Base-by-base conservation (phyloP, 192 early-diverging fungal genomes). In the Gigaspora rosea region DNA sequence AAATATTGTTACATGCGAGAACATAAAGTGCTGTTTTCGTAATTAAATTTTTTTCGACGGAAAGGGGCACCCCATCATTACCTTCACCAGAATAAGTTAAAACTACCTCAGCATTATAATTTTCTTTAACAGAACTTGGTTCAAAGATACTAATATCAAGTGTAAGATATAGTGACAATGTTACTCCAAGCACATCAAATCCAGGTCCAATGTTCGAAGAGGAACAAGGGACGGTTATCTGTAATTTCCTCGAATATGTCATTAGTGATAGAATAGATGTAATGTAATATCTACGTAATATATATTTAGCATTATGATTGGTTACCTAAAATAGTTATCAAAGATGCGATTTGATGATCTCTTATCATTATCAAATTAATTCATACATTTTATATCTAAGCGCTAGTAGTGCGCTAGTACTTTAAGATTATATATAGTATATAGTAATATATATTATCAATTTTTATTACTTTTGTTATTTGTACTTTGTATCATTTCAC, bases 161-260 rank as follows among this genome's bases (percentile, higher is more conserved):
- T 2, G 87, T 88, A 51, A 99, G 86, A 82, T 93, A 92, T 57
- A 98, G 85, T n/a, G 93, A 94, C 20, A 97, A 91, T 36, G 94
- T 92, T 5, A 95, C 88, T 32, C 98, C 98, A 51, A 99, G 88
- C 27, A 94, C 92, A 81, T 99, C 98, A 81, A 96, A 99, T 50
- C 98, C 98, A 18, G 97, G 96, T 16, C 98, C 98, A 63, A 99
- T 91, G 83, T 99, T 99, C 70, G 98, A 92, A n/a, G 98, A 93
- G 11, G 97, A 96, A 35, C 92, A 92, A 8, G 98, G 97, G n/a
- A 96, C 95, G 27, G 80, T 85, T 82, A 99, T 95, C 66, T 83
- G 79, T 73, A 88, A 85, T 75, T 85, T 86, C 63, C 79, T 82
- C 57, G 52, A n/a, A 52, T 41, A 8, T n/a, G 6, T 32, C 73